Conservation (phyloP, 2,329 filamentous ascomycete genomes). For the Aureobasidium musti region DNA sequence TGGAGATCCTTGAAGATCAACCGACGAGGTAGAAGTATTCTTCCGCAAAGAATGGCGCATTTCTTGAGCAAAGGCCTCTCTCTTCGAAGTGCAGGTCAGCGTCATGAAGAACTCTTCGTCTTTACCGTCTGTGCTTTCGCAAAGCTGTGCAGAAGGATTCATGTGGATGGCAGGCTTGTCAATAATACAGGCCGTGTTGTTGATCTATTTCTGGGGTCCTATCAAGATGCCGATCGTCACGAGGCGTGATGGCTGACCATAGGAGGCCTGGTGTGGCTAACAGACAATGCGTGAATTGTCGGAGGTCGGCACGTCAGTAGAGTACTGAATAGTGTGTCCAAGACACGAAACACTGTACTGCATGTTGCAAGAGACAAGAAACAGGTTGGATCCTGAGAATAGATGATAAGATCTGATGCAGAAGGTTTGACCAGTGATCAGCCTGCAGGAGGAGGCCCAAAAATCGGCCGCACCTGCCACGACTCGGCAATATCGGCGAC, state of each 20-base stretch:
- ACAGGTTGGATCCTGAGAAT: background rate
- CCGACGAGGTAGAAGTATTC: background rate
- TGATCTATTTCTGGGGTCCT: slow-evolving; percentile 9
- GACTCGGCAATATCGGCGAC: slow-evolving; percentile 3
- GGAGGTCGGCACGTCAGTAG: background rate
- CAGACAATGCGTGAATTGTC: background rate
- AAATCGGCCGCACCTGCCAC: slow-evolving; percentile 10
- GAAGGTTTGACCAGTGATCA: background rate
- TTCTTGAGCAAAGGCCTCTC: background rate
- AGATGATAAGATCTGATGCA: slow-evolving; percentile 5
- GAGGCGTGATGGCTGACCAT: background rate
- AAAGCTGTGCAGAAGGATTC: background rate
- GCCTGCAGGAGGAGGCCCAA: background rate
- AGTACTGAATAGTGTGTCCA: background rate
- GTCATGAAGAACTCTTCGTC: background rate
- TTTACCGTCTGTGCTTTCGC: background rate
- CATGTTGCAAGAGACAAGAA: background rate
- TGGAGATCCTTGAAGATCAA: slow-evolving; percentile 3
- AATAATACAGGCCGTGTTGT: background rate
- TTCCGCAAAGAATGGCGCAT: background rate
- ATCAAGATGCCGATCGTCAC: background rate
- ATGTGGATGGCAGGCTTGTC: background rate
- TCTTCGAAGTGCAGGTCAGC: background rate
- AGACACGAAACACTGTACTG: background rate
- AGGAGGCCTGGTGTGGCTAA: background rate